These are phyloP conservation scores for Agaricus sinodeliciosus DNA, from an alignment of 768 basidiomycete genomes.

Conservation along the genomic window DNA sequence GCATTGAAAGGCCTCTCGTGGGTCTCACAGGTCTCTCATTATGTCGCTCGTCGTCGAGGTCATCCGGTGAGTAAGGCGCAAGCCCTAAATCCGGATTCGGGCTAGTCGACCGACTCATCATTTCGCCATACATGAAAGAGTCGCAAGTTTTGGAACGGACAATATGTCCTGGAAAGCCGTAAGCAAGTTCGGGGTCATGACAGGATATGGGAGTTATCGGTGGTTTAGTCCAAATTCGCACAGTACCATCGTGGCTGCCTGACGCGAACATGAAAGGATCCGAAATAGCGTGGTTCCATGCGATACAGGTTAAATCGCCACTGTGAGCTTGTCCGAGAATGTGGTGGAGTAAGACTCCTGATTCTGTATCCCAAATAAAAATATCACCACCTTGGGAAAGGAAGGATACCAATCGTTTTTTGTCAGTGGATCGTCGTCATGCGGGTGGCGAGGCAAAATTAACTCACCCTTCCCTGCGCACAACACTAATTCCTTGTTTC, in stretches of 20 bases:
- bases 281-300: conserved; percentile 66
- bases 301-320: conserved; percentile 73
- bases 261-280: conserved; percentile 72
- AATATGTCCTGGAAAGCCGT: too few species aligned
- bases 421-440: neutral
- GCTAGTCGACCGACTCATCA: conserved; percentile 2
- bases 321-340: conserved; percentile 56
- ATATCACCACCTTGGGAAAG: conserved; percentile 57
- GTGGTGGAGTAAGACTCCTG: conserved; percentile 63
- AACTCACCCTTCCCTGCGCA: conserved; percentile 66
- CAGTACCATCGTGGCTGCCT: conserved; percentile 70
- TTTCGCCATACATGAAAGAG: neutral
- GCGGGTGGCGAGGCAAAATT: neutral
- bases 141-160: neutral
- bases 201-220: neutral
- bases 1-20: neutral
- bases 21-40: neutral
- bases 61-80: neutral
- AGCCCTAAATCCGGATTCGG: neutral
- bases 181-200: neutral
- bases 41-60: neutral
- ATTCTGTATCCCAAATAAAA: conserved; percentile 83
- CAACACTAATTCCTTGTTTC: conserved; percentile 70
- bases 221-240: conserved; percentile 63
- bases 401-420: neutral